A percentile compares a stretch with the other conserved stretches of the same genome.
Evolutionary conservation across 768 basidiomycete species (phyloP).

Genomic region (Scleroderma bovista): DNA sequence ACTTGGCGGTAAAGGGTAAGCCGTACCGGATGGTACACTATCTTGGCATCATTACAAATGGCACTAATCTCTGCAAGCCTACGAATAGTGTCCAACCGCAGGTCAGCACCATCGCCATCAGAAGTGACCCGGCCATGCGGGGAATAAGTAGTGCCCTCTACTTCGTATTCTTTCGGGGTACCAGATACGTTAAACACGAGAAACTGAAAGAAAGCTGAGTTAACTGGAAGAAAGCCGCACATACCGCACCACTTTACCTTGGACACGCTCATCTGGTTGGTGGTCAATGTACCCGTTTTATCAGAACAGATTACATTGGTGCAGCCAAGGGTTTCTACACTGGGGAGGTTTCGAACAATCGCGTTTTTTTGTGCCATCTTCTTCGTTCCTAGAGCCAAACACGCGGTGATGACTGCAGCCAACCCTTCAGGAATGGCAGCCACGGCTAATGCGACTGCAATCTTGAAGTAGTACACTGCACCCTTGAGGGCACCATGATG

Average conservation of each 20-base stretch:
- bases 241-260: slow-evolving; percentile 39
- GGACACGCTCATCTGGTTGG: slow-evolving; percentile 96
- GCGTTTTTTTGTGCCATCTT: slow-evolving; percentile 99
- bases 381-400: slow-evolving; percentile 93
- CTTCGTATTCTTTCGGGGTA: slow-evolving; percentile 59
- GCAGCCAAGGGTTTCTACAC: slow-evolving; percentile 95
- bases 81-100: slow-evolving; percentile 64
- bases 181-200: slow-evolving; percentile 53
- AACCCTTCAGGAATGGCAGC: slow-evolving; percentile 98
- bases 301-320: slow-evolving; percentile 99
- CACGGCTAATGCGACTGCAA: slow-evolving; percentile 97
- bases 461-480: slow-evolving; percentile 98
- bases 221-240: slow-evolving; percentile 3
- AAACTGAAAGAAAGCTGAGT: slow-evolving; percentile 48
- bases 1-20: not conserved
- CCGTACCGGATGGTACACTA: slow-evolving; percentile 74
- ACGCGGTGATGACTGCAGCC: slow-evolving; percentile 98
- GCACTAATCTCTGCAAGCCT: slow-evolving; percentile 87
- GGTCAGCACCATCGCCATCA: slow-evolving; percentile 59
- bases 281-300: slow-evolving; percentile 95
- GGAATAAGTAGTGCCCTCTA: slow-evolving; percentile 91
- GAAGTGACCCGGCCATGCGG: slow-evolving; percentile 72
- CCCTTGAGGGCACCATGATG: slow-evolving; percentile 90
- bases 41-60: slow-evolving; percentile 92
- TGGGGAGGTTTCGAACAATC: slow-evolving; percentile 93